Evolutionary conservation across 305 asterid species (phyloP).

Genomic region (Caryopteris hybrid): DNA sequence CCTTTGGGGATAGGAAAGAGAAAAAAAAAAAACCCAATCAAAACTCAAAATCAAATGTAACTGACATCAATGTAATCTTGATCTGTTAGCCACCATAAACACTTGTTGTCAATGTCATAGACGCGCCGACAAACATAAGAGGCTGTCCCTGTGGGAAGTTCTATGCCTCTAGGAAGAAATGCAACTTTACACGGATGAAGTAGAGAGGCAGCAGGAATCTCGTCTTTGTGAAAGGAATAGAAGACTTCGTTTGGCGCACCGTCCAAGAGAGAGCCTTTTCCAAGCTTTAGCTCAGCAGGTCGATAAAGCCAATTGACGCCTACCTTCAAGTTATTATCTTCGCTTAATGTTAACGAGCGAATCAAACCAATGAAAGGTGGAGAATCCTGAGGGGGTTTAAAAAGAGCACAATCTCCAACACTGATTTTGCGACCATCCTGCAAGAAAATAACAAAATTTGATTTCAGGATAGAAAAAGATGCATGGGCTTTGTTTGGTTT

Average conservation of each 20-base stretch:
- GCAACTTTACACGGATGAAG: conserved; percentile 99
- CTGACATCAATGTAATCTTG: conserved; percentile 80
- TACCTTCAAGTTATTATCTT: conserved; percentile 53
- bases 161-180: conserved; percentile 87
- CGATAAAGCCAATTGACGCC: conserved; percentile 94
- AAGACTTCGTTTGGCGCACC: conserved; percentile 67
- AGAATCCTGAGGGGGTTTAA: conserved; percentile 71
- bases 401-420: conserved; percentile 90
- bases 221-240: conserved; percentile 58
- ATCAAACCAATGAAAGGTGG: conserved; percentile 84
- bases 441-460: neutral
- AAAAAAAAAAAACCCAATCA: too few species aligned
- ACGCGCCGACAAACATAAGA: conserved; percentile 86
- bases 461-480: too few species aligned
- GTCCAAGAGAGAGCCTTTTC: conserved; percentile 63
- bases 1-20: too few species aligned
- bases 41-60: too few species aligned
- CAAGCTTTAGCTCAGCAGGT: conserved; percentile 81
- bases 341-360: conserved; percentile 38
- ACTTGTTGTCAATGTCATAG: conserved; percentile 70
- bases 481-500: too few species aligned
- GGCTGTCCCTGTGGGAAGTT: conserved; percentile 74
- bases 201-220: conserved; percentile 79
- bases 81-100: conserved; percentile 93
- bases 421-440: conserved; percentile 84